These are phyloP conservation scores for Zalaria sp. DNA, from an alignment of 2,329 filamentous ascomycete genomes.

Conservation along the genomic window DNA sequence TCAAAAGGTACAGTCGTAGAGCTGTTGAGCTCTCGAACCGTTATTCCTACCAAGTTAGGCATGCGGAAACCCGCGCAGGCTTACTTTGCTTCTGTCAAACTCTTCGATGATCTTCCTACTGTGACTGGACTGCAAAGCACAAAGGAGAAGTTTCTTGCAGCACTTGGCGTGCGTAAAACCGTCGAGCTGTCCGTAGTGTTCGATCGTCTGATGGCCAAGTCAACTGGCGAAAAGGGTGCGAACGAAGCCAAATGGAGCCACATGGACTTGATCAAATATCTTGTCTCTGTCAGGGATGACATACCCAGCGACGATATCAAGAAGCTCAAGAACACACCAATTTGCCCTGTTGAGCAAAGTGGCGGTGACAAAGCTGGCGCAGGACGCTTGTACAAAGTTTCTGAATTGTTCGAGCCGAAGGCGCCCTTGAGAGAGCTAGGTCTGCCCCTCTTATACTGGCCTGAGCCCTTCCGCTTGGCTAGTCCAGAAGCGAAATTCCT, in stretches of 20 bases:
- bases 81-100: slow-evolving; percentile 84
- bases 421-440: slow-evolving; percentile 53
- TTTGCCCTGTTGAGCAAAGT: slow-evolving; percentile 62
- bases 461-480: slow-evolving; percentile 50
- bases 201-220: slow-evolving; percentile 58
- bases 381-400: slow-evolving; percentile 49
- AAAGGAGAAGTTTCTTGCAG: slow-evolving; percentile 77
- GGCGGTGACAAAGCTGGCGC: slow-evolving; percentile 20
- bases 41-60: slow-evolving; percentile 82
- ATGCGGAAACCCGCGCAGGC: slow-evolving; percentile 77
- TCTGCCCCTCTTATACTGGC: slow-evolving; percentile 72
- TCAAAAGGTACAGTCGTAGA: slow-evolving; percentile 53
- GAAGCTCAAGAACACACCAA: slow-evolving; percentile 60
- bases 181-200: slow-evolving; percentile 92
- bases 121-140: slow-evolving; percentile 62
- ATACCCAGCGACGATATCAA: slow-evolving; percentile 73
- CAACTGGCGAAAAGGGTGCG: slow-evolving; percentile 29
- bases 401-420: slow-evolving; percentile 70
- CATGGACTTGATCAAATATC: slow-evolving; percentile 85
- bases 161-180: slow-evolving; percentile 85
- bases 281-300: slow-evolving; percentile 77
- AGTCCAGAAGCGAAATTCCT: slow-evolving; percentile 67
- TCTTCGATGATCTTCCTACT: slow-evolving; percentile 86
- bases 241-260: slow-evolving; percentile 65
- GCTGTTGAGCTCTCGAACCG: slow-evolving; percentile 51